phyloP scores from a whole-genome alignment of 2,329 filamentous ascomycete genomes.

The Bipolaris bicolor region DNA sequence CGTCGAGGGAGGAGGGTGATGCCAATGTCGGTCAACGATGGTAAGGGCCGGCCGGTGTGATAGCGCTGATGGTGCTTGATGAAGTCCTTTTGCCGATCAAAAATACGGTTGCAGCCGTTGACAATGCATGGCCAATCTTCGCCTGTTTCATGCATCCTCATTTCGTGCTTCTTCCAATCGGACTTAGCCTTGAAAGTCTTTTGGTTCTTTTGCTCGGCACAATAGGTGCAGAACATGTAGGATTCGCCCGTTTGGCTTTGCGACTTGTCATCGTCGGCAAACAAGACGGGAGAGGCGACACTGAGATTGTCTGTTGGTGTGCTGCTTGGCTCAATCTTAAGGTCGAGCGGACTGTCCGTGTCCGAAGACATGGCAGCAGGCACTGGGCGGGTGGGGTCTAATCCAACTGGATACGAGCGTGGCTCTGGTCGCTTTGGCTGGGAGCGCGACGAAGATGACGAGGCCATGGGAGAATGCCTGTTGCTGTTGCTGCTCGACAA shows the following conservation, averaged over 20 bases:
- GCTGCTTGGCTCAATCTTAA: constrained; percentile 36
- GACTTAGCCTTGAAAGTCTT: constrained; percentile 50
- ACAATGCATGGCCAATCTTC: constrained; percentile 48
- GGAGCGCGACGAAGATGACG: constrained; percentile 40
- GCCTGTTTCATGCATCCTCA: constrained; percentile 49
- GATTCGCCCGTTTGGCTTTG: constrained; percentile 38
- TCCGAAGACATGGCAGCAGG: constrained; percentile 42
- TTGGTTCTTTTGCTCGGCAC: constrained; percentile 42
- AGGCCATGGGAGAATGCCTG: constrained; percentile 34
- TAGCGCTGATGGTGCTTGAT: constrained; percentile 47
- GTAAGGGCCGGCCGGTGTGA: constrained; percentile 44
- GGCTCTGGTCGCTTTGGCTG: constrained; percentile 39
- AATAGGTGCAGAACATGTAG: constrained; percentile 49
- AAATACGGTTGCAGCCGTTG: constrained; percentile 43
- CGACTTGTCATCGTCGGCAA: constrained; percentile 30
- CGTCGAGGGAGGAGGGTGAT: constrained; percentile 42
- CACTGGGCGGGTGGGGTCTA: constrained; percentile 43
- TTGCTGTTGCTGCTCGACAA: constrained; percentile 39
- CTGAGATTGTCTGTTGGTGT: constrained; percentile 44
- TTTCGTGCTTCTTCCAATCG: constrained; percentile 50
- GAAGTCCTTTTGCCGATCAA: constrained; percentile 48
- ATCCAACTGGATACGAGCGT: constrained; percentile 43
- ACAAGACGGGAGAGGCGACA: constrained; percentile 33
- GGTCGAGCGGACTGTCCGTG: constrained; percentile 39
- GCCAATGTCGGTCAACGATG: constrained; percentile 45